These are phyloP conservation scores for Sporobolus alterniflorus DNA, from an alignment of 202 grass and related monocot genomes.

Conservation along the genomic window DNA sequence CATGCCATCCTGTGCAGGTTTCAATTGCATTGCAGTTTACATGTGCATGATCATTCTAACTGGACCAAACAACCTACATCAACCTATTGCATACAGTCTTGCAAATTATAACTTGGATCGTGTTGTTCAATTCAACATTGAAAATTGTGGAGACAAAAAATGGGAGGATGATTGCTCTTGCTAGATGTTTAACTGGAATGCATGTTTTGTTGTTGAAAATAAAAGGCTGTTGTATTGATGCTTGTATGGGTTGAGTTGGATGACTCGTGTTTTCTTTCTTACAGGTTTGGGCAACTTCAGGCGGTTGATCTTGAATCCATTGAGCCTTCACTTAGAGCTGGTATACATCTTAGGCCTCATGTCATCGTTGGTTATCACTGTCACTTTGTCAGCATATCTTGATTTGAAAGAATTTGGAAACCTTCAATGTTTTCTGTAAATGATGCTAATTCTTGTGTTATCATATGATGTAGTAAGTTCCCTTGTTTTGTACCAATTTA, in stretches of 20 bases:
- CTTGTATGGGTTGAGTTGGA: background rate
- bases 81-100: too few species aligned
- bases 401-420: conserved; percentile 2
- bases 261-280: background rate
- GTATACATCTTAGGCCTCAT: conserved; percentile 44
- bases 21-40: too few species aligned
- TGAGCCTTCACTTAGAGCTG: conserved; percentile 87
- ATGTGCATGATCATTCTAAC: too few species aligned
- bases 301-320: conserved; percentile 74
- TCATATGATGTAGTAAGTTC: background rate
- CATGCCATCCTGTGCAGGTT: too few species aligned
- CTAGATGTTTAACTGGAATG: background rate
- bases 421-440: background rate
- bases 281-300: conserved; percentile 92
- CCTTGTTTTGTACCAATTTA: background rate
- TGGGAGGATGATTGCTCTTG: background rate
- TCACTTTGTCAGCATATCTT: conserved; percentile 2
- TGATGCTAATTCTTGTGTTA: background rate
- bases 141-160: background rate
- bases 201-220: background rate
- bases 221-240: background rate
- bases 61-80: too few species aligned
- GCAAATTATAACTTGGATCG: background rate
- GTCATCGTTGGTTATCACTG: conserved; percentile 15
- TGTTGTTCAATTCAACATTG: background rate